Evolutionary conservation across 768 basidiomycete species (phyloP).

Genomic region (Cystobasidium tubakii): DNA sequence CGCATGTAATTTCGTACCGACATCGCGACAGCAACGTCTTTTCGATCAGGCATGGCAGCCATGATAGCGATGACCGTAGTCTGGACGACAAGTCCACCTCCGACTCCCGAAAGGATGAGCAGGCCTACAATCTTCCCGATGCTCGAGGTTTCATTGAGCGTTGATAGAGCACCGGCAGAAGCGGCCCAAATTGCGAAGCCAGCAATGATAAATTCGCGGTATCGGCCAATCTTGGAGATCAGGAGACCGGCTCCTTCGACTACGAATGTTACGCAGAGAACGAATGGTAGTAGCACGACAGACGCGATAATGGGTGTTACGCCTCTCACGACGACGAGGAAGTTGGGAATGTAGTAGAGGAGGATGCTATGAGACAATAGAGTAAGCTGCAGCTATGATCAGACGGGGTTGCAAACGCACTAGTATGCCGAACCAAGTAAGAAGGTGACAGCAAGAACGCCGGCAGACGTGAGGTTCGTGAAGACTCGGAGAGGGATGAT

Average conservation of each 20-base stretch:
- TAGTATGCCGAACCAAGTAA: constrained; percentile 20
- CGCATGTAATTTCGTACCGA: constrained; percentile 15
- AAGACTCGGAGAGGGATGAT: constrained; percentile 56
- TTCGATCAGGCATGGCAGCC: constrained; percentile 18
- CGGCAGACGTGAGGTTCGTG: constrained; percentile 7
- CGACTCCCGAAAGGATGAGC: constrained; percentile 54
- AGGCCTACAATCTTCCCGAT: constrained; percentile 58
- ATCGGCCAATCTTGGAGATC: constrained; percentile 50
- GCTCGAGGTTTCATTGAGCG: constrained; percentile 55
- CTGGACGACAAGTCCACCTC: constrained; percentile 27
- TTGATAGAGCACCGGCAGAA: constrained; percentile 66
- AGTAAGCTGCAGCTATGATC: no score
- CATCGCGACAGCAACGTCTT: constrained; percentile 22
- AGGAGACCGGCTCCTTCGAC: constrained; percentile 38
- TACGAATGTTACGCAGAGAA: constrained; percentile 52
- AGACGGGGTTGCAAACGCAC: constrained; percentile 47
- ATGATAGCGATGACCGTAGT: constrained; percentile 23
- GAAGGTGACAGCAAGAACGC: constrained; percentile 23
- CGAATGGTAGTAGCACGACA: constrained; percentile 64
- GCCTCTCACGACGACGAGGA: constrained; percentile 67
- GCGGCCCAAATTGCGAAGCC: constrained; percentile 68
- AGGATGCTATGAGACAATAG: constrained; percentile 34
- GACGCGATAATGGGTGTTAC: constrained; percentile 62
- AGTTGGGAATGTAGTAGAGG: constrained; percentile 63
- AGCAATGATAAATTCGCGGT: constrained; percentile 57